Evolutionary conservation across 2,329 filamentous ascomycete species (phyloP), one percentile per base, ranked within the genome.

Genomic region (Tolypocladium ophioglossoides): DNA sequence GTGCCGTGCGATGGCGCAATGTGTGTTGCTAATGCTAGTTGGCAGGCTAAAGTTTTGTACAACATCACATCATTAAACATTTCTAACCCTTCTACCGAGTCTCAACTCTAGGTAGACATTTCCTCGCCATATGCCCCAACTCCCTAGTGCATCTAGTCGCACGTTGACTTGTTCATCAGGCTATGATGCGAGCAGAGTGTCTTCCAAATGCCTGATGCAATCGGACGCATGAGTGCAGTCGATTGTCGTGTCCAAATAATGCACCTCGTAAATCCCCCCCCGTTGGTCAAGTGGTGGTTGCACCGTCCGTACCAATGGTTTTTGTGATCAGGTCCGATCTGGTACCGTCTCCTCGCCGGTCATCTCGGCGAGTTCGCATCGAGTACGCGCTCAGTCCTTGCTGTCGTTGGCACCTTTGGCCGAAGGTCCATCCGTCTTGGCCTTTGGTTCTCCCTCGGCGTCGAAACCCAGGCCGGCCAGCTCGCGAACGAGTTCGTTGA

Each of bases 401-500:
- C 27, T 7, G 3, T 44, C 34, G 16, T 24, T 18, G 2, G 54
- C 47, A 24, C 50, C 24, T 18, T 56, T 52, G 27, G 55, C 40
- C 8, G 53, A 20, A 7, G 41, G 47, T 3, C 54, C 55, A 24
- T 59, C 58, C 2, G 51, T 16, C 44, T 62, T 59, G 8, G 56
- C 54, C 59, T 76, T 77, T 2, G 72, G 71, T 59, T 91, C 87
- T 3, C 86, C 89, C 11, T 95, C 87, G 1, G 81, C 72, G 68
- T 95, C 87, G 58, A 97, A 90, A 0, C 92, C 92, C 32, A 99
- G 76, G 2, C 82, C 79, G 63, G 95, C 89, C 54, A 99, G 74
- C 68, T 97, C 91, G 14, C 91, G 82, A 55, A 96, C 85, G 51
- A 99, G 79, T 74, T 99, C 94, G 58, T 89, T 90, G 68, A 99